Percentiles rank a stretch among this genome's conserved stretches.
Evolutionary conservation across 2,329 filamentous ascomycete genomes (phyloP).

Genomic region (Alternaria triticimaculans): DNA sequence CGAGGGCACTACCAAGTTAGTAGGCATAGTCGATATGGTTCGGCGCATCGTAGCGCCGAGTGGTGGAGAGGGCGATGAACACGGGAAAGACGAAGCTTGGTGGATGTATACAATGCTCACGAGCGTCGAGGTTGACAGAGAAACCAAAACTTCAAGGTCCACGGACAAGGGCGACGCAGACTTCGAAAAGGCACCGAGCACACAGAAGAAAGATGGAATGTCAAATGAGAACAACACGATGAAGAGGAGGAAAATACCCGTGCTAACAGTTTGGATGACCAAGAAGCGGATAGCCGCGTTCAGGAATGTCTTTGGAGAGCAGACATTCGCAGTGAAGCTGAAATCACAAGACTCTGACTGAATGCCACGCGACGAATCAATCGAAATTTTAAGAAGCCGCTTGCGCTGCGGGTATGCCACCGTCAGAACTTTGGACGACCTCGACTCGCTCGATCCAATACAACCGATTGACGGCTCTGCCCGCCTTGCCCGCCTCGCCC

Average conservation of each 20-base stretch:
- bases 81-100: conserved; percentile 18
- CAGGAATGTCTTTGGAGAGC: conserved; percentile 26
- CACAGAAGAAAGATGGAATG: conserved; percentile 11
- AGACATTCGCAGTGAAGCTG: conserved; percentile 14
- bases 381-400: background rate
- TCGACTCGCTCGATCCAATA: background rate
- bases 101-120: conserved; percentile 26
- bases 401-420: background rate
- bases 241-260: conserved; percentile 16
- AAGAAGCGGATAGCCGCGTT: conserved; percentile 22
- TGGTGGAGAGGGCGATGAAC: background rate
- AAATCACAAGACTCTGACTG: conserved; percentile 5
- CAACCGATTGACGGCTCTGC: background rate
- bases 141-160: background rate
- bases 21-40: conserved; percentile 30
- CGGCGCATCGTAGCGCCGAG: conserved; percentile 16
- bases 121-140: conserved; percentile 16
- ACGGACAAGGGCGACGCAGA: background rate
- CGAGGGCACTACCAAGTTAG: conserved; percentile 26
- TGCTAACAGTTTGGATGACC: conserved; percentile 32
- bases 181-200: background rate
- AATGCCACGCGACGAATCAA: background rate
- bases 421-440: background rate
- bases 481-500: background rate
- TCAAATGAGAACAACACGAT: background rate